Evolutionary conservation across 192 early-diverging fungal genomes (phyloP).

Genomic region (Coemansia sp.): DNA sequence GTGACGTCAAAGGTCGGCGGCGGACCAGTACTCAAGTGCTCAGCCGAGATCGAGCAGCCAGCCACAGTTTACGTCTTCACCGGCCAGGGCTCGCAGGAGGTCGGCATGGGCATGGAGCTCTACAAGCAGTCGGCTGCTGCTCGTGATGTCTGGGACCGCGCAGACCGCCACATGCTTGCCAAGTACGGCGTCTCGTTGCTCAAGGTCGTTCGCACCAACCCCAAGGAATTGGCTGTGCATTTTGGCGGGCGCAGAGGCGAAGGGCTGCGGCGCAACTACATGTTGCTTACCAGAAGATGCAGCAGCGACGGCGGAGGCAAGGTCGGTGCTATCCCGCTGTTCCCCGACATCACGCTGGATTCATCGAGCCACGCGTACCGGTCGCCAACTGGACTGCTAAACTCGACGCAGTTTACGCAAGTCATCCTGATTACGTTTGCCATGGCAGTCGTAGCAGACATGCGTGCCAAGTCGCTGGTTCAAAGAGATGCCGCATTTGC

Average conservation of each 20-base stretch:
- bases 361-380: conserved; percentile 83
- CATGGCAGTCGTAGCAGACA: conserved; percentile 85
- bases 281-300: conserved; percentile 13
- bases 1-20: conserved; percentile 79
- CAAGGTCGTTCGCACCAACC: conserved; percentile 89
- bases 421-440: conserved; percentile 83
- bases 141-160: conserved; percentile 87
- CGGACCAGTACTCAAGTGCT: conserved; percentile 68
- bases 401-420: conserved; percentile 95
- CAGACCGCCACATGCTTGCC: conserved; percentile 82
- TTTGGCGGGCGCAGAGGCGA: conserved; percentile 87
- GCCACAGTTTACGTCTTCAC: conserved; percentile 95
- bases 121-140: conserved; percentile 82
- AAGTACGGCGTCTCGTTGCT: conserved; percentile 90
- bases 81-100: conserved; percentile 94
- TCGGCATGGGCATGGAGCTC: conserved; percentile 96
- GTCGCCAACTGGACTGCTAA: conserved; percentile 79
- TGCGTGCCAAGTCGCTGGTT: conserved; percentile 83
- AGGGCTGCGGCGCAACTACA: conserved; percentile 79
- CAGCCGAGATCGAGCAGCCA: conserved; percentile 90
- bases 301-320: background rate
- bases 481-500: conserved; percentile 80
- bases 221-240: conserved; percentile 61
- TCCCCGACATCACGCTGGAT: conserved; percentile 64
- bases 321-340: background rate